Conservation (phyloP, 129 eudicot species). For the Centrapalus pauciflorus region DNA sequence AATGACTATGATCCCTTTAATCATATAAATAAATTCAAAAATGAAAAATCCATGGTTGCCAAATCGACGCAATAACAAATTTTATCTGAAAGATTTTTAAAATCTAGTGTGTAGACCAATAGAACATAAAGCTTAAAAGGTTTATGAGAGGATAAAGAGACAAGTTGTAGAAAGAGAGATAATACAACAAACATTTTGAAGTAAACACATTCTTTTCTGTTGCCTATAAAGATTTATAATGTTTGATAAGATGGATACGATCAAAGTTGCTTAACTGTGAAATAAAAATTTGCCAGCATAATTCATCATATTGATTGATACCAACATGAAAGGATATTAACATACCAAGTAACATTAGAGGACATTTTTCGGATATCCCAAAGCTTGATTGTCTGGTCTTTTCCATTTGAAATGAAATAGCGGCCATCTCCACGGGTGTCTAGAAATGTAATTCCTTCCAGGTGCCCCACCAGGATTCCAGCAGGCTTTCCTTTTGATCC, state of each 20-base stretch:
- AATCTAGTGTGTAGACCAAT: neutral
- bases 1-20: no score
- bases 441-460: constrained; percentile 84
- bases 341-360: constrained; percentile 62
- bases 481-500: constrained; percentile 72
- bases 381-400: constrained; percentile 89
- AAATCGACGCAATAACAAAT: neutral
- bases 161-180: neutral
- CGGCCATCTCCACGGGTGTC: constrained; percentile 94
- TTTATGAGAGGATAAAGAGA: neutral
- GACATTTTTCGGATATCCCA: constrained; percentile 98
- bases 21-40: no score
- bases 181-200: neutral
- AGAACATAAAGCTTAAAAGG: neutral
- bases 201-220: neutral
- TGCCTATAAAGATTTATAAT: constrained; percentile 3
- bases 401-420: constrained; percentile 86
- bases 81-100: neutral
- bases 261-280: neutral
- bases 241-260: neutral
- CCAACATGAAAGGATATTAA: neutral
- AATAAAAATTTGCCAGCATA: neutral
- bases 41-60: no score
- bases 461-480: constrained; percentile 77
- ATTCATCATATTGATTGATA: neutral